Conservation (phyloP, 192 early-diverging fungal genomes). For the Coemansia umbellata region DNA sequence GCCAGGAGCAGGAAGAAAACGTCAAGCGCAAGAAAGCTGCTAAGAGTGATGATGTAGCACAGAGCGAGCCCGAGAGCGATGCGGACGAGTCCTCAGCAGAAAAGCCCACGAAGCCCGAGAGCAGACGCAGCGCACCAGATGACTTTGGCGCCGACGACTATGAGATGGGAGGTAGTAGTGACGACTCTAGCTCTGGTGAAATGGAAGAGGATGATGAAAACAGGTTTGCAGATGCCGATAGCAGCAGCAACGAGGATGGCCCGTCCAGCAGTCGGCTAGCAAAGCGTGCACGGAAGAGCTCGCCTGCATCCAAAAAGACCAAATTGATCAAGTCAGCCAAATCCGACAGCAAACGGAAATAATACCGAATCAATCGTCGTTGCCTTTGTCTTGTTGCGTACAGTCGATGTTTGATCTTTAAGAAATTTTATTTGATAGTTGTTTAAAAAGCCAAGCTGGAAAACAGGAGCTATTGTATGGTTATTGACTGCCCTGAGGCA, state of each 20-base stretch:
- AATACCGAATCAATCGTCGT: background rate
- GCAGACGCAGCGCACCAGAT: conserved; percentile 34
- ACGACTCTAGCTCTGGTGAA: background rate
- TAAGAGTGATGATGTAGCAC: conserved; percentile 19
- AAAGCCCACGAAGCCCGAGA: conserved; percentile 39
- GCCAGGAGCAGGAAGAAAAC: conserved; percentile 79
- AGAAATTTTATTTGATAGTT: no score
- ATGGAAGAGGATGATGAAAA: conserved; percentile 8
- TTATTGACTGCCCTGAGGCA: no score
- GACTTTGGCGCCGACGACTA: conserved; percentile 44
- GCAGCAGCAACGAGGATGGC: background rate
- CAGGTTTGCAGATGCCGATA: conserved; percentile 11
- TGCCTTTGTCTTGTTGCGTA: background rate
- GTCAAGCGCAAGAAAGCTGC: conserved; percentile 71
- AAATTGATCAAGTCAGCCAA: background rate
- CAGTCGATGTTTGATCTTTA: no score
- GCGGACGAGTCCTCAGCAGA: conserved; percentile 21
- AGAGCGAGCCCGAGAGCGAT: conserved; percentile 31
- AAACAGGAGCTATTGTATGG: no score
- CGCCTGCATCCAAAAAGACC: background rate
- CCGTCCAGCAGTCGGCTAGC: conserved; percentile 7
- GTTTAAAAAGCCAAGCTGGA: no score
- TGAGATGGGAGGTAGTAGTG: conserved; percentile 5
- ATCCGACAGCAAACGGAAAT: conserved; percentile 16
- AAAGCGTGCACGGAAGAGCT: conserved; percentile 9